Conservation (phyloP, 2,329 filamentous ascomycete species). For the Bipolaris victoriae region DNA sequence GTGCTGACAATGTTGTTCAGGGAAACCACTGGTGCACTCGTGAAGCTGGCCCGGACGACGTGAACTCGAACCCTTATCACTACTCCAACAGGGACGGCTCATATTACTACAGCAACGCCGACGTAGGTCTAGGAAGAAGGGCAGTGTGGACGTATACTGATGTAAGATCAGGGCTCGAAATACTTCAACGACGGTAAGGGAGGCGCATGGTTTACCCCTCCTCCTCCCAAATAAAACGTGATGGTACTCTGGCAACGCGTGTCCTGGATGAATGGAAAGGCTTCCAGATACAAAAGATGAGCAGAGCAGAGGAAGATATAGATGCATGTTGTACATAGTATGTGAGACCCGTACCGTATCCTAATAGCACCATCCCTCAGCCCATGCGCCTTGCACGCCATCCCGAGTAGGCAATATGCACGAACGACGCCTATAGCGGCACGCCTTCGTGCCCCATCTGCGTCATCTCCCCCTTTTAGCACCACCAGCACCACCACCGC, state of each 20-base stretch:
- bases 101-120: constrained; percentile 50
- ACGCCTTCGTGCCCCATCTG: background rate
- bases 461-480: background rate
- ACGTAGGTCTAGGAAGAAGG: constrained; percentile 5
- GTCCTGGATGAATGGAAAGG: background rate
- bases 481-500: background rate
- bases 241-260: too few relatives aligned
- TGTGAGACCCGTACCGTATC: background rate
- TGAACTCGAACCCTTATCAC: constrained; percentile 49
- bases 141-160: background rate
- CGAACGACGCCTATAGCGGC: background rate
- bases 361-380: background rate
- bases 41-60: constrained; percentile 45
- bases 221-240: constrained; percentile 28
- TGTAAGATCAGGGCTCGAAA: constrained; percentile 32
- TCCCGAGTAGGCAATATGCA: background rate
- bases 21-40: constrained; percentile 51
- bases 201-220: constrained; percentile 34
- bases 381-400: too few relatives aligned
- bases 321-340: background rate
- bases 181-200: constrained; percentile 50
- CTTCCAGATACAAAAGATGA: background rate
- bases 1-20: constrained; percentile 19
- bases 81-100: constrained; percentile 46
- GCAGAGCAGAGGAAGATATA: constrained; percentile 1